Evolutionary conservation across 208 protist species (phyloP), one percentile per base, ranked within the genome.

Genomic region (Wallacemonas collosoma): DNA sequence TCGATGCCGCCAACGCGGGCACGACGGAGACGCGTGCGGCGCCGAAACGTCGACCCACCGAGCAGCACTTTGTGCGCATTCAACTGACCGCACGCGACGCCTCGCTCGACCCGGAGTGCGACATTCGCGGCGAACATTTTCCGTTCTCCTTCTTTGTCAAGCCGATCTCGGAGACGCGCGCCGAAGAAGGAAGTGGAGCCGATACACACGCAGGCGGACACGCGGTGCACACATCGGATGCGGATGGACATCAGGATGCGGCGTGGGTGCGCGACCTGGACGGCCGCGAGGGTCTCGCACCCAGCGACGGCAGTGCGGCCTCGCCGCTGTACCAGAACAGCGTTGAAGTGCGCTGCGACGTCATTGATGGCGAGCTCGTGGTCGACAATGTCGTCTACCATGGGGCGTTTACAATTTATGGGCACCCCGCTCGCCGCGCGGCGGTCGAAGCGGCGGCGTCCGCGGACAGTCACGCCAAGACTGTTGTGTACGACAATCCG

Each of bases 111-210:
- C 90, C 90, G 4, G 88, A 95, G 85, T 93, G 88, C 60, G 88
- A 96, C 72, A 77, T 94, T 3, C 87, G 89, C 2, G 89, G 87
- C 0, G 89, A 96, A 61, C 91, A 96, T 79, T 93, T 91, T 61
- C 91, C 91, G 8, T 96, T 96, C 64, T 93, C 88, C 17, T 83
- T 96, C 44, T 93, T 92, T 73, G 79, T 94, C 36, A 87, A 93
- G 76, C 70, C 26, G 26, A 26, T 26, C 26, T 26, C 26, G 26
- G 26, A 26, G 26, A 26, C 26, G 62, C 41, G 54, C 87, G 14
- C 38, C 44, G 50, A 44, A 60, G 43, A 61, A 7, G 3, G 2
- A 44, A 4, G 68, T 40, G 47, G 68, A 7, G 14, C 4, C 9
- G 4, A 56, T 26, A 2, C 9, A 15, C 2, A 53, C 45, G 17